phyloP scores from a whole-genome alignment of 257 asterid genomes.

The Leptodermis oblonga region DNA sequence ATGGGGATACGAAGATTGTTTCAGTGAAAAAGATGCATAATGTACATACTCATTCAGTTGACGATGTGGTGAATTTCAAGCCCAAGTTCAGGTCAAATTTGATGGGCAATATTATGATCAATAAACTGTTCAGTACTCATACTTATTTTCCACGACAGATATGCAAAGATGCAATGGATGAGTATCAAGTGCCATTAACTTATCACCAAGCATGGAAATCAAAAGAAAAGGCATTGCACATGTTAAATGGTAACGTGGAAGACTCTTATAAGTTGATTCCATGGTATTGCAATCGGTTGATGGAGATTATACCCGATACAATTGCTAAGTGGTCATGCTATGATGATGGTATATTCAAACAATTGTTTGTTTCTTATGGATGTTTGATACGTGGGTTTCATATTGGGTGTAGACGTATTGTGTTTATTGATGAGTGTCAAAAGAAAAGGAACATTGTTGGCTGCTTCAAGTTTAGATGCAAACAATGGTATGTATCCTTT shows the following conservation, averaged over 20 bases:
- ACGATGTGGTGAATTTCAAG: background rate
- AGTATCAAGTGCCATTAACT: background rate
- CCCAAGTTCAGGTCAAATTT: background rate
- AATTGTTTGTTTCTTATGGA: background rate
- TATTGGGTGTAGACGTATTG: background rate
- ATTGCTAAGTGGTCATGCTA: background rate
- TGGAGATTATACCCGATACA: background rate
- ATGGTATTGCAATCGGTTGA: background rate
- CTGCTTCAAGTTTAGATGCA: background rate
- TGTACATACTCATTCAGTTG: background rate
- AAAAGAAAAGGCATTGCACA: background rate
- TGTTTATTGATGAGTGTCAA: background rate
- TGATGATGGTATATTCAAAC: background rate
- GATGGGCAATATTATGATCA: background rate
- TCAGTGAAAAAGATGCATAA: background rate
- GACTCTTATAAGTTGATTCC: background rate
- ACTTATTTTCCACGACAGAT: background rate
- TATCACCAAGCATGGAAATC: background rate
- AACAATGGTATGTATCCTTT: background rate
- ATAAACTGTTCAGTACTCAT: background rate
- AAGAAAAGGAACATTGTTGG: background rate
- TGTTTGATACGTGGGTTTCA: background rate
- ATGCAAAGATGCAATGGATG: background rate
- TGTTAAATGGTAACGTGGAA: background rate
- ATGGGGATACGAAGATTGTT: background rate